A percentile compares a stretch with the other conserved stretches of the same genome.
These are phyloP conservation scores for Colletotrichum costaricense DNA, from an alignment of 2,329 filamentous ascomycete species.

Conservation along the genomic window DNA sequence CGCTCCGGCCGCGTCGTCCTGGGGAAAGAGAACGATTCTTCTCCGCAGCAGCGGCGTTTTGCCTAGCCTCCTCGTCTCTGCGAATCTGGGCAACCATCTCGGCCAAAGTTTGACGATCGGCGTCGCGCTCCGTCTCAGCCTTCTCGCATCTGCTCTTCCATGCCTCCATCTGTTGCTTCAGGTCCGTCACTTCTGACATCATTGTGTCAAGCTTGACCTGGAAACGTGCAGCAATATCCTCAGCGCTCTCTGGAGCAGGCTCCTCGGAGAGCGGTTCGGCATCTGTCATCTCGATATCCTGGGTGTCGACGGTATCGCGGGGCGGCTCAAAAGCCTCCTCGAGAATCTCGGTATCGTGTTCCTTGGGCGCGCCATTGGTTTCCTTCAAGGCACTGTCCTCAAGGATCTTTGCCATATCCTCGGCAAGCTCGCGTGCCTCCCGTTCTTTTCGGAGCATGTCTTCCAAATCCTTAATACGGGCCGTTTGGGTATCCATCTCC, in stretches of 20 bases:
- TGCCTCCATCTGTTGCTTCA: slow-evolving; percentile 82
- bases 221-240: slow-evolving; percentile 55
- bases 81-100: slow-evolving; percentile 91
- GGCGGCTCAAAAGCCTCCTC: slow-evolving; percentile 61
- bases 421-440: slow-evolving; percentile 83
- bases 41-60: slow-evolving; percentile 53
- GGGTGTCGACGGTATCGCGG: slow-evolving; percentile 44
- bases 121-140: slow-evolving; percentile 81
- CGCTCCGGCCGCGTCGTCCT: slow-evolving; percentile 36
- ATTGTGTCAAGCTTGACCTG: slow-evolving; percentile 82
- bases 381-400: slow-evolving; percentile 62
- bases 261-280: slow-evolving; percentile 37
- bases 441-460: slow-evolving; percentile 82
- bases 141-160: slow-evolving; percentile 83
- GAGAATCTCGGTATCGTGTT: slow-evolving; percentile 51
- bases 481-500: slow-evolving; percentile 86
- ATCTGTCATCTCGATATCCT: slow-evolving; percentile 39
- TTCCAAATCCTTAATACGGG: slow-evolving; percentile 85
- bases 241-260: slow-evolving; percentile 47
- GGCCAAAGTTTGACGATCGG: slow-evolving; percentile 78
- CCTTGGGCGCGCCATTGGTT: slow-evolving; percentile 51
- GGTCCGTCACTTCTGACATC: slow-evolving; percentile 81
- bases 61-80: slow-evolving; percentile 69
- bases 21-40: slow-evolving; percentile 52
- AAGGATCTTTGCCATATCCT: slow-evolving; percentile 81